These are phyloP conservation scores for Penicillium ucsense DNA, from an alignment of 495 filamentous ascomycete species.

Conservation along the genomic window DNA sequence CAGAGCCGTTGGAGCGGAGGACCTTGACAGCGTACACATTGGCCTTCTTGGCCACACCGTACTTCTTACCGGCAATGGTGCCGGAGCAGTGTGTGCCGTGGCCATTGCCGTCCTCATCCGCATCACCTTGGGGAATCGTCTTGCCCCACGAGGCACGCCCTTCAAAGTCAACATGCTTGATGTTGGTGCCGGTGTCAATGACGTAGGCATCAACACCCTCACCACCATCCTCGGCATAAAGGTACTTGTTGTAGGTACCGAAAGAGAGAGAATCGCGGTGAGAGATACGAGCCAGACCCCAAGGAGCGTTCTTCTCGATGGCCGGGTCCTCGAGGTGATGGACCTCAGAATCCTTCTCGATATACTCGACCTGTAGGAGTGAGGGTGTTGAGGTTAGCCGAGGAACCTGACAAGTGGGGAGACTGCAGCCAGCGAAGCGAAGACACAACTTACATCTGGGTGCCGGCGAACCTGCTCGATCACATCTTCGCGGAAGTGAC, in stretches of 20 bases:
- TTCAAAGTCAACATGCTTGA: conserved; percentile 91
- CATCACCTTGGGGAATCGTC: conserved; percentile 80
- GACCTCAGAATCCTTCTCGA: conserved; percentile 89
- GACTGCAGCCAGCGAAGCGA: background rate
- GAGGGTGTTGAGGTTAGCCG: conserved; percentile 7
- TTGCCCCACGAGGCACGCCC: conserved; percentile 94
- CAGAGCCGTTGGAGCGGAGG: conserved; percentile 91
- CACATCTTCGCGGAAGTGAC: conserved; percentile 86
- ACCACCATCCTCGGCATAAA: conserved; percentile 82
- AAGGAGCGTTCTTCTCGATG: conserved; percentile 85
- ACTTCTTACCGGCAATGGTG: conserved; percentile 95
- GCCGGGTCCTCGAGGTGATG: conserved; percentile 56
- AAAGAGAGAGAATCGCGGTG: conserved; percentile 81
- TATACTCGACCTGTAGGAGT: conserved; percentile 71
- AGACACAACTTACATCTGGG: conserved; percentile 74
- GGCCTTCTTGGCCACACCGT: conserved; percentile 98
- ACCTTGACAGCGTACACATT: conserved; percentile 96
- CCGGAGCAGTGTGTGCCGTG: conserved; percentile 99
- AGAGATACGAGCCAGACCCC: conserved; percentile 96
- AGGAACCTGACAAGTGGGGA: background rate
- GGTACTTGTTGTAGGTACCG: conserved; percentile 94
- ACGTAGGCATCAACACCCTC: conserved; percentile 99
- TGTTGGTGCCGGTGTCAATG: conserved; percentile 95
- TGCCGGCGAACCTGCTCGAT: conserved; percentile 93
- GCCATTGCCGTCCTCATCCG: conserved; percentile 90